Percentiles rank a stretch among this genome's conserved stretches.
These are phyloP conservation scores for Hypoxylon lenormandii DNA, from an alignment of 495 filamentous ascomycete genomes.

Conservation along the genomic window DNA sequence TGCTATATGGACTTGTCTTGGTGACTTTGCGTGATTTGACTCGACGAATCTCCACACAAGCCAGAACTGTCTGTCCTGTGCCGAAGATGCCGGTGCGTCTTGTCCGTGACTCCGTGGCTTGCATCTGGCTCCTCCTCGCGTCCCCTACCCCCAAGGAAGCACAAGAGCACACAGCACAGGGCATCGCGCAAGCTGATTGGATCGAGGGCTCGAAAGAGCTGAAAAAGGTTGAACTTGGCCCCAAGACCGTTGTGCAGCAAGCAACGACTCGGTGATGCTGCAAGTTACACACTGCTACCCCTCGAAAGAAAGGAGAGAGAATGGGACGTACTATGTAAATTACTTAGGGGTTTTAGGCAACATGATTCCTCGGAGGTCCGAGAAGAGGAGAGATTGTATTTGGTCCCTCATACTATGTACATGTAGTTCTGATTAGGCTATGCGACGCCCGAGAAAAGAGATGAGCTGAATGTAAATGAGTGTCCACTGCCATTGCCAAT, in stretches of 20 bases:
- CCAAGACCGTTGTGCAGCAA: too few species aligned
- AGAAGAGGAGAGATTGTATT: slow-evolving; percentile 3
- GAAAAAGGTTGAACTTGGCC: slow-evolving; percentile 26
- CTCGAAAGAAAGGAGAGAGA: slow-evolving; percentile 3
- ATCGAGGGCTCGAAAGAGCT: slow-evolving; percentile 26
- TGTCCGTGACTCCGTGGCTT: slow-evolving; percentile 43
- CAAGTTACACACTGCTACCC: slow-evolving; percentile 11
- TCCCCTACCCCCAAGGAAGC: slow-evolving; percentile 24
- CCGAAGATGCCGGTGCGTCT: slow-evolving; percentile 48
- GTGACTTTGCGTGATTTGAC: slow-evolving; percentile 32
- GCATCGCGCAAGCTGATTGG: slow-evolving; percentile 38
- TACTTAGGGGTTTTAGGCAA: slow-evolving; percentile 17
- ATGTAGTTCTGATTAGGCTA: slow-evolving; percentile 36
- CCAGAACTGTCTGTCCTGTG: slow-evolving; percentile 37
- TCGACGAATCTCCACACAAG: slow-evolving; percentile 31
- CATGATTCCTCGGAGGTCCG: slow-evolving; percentile 35
- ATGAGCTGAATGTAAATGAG: slow-evolving; percentile 18
- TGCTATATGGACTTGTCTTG: slow-evolving; percentile 19
- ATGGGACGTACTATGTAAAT: slow-evolving; percentile 16
- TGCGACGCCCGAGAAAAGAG: slow-evolving; percentile 21
- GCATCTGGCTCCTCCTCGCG: slow-evolving; percentile 29
- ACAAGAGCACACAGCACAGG: slow-evolving; percentile 24
- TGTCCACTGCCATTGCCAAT: not conserved
- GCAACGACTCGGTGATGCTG: slow-evolving; percentile 9
- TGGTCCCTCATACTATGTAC: slow-evolving; percentile 25